These are phyloP conservation scores for Apiotrichum mycotoxinovorans DNA, from an alignment of 1,284 basidiomycete species.

Conservation along the genomic window DNA sequence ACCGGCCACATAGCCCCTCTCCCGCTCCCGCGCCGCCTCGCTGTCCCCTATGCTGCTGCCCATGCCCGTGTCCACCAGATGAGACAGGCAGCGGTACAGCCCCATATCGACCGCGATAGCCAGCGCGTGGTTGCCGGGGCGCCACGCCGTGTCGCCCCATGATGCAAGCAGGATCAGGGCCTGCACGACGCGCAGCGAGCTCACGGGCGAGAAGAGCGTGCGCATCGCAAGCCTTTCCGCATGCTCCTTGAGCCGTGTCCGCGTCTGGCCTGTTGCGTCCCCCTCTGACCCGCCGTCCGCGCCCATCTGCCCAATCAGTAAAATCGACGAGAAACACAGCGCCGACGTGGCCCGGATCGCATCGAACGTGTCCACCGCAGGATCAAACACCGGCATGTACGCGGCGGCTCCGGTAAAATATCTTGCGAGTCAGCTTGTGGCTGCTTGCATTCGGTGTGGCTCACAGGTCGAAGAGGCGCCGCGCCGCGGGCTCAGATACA, in stretches of 20 bases:
- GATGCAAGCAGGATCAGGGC: constrained; percentile 55
- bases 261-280: neutral
- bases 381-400: constrained; percentile 75
- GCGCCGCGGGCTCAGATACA: neutral
- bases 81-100: constrained; percentile 51
- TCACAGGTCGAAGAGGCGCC: neutral
- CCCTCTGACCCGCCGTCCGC: neutral
- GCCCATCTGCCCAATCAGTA: constrained; percentile 2
- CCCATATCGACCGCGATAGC: constrained; percentile 73
- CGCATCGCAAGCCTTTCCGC: constrained; percentile 3
- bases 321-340: constrained; percentile 55
- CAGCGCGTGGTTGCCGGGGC: constrained; percentile 62
- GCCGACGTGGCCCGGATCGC: constrained; percentile 71
- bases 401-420: constrained; percentile 79
- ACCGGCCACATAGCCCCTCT: constrained; percentile 66
- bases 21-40: constrained; percentile 54
- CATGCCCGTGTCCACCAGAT: constrained; percentile 64
- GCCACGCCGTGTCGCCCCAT: constrained; percentile 9
- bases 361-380: constrained; percentile 67
- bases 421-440: neutral
- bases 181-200: constrained; percentile 64
- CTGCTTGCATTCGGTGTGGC: too few relatives aligned
- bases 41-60: constrained; percentile 43
- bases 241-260: constrained; percentile 1
- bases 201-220: constrained; percentile 7